phyloP scores from a whole-genome alignment of 352 stramenopile species.

The Aphanomyces cochlioides region DNA sequence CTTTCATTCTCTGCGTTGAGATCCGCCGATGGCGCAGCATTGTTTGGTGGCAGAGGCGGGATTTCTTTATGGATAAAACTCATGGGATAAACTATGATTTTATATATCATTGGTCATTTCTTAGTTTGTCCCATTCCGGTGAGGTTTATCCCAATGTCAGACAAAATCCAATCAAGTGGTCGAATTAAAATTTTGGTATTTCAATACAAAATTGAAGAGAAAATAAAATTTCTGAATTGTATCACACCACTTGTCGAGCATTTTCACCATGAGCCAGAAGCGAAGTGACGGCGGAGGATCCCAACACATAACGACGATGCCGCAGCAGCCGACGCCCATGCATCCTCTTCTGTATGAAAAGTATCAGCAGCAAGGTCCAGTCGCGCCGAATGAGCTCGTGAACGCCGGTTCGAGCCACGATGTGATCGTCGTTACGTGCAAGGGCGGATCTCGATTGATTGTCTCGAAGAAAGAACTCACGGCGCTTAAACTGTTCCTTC shows the following conservation, averaged over 20 bases:
- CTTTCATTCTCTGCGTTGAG: too few relatives aligned
- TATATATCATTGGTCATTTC: too few relatives aligned
- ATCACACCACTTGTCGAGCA: too few relatives aligned
- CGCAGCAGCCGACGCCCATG: constrained; percentile 21
- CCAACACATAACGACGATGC: neutral
- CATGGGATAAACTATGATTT: too few relatives aligned
- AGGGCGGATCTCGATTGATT: constrained; percentile 21
- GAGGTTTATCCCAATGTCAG: too few relatives aligned
- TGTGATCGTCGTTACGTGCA: constrained; percentile 28
- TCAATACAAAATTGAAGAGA: neutral
- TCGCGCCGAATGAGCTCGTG: constrained; percentile 23
- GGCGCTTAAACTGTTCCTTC: constrained; percentile 27
- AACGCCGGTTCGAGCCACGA: constrained; percentile 24
- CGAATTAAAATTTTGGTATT: neutral
- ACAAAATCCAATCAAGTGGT: neutral
- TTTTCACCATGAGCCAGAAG: too few relatives aligned
- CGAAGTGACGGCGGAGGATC: neutral
- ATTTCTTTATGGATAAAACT: too few relatives aligned
- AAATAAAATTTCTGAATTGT: too few relatives aligned
- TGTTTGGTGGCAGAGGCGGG: too few relatives aligned
- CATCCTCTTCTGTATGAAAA: constrained; percentile 28
- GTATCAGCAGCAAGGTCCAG: constrained; percentile 20
- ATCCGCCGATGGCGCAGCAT: too few relatives aligned
- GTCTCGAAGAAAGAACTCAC: constrained; percentile 29
- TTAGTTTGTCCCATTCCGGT: too few relatives aligned